Conservation (phyloP, 179 eudicot species). For the Spergularia azorica region DNA sequence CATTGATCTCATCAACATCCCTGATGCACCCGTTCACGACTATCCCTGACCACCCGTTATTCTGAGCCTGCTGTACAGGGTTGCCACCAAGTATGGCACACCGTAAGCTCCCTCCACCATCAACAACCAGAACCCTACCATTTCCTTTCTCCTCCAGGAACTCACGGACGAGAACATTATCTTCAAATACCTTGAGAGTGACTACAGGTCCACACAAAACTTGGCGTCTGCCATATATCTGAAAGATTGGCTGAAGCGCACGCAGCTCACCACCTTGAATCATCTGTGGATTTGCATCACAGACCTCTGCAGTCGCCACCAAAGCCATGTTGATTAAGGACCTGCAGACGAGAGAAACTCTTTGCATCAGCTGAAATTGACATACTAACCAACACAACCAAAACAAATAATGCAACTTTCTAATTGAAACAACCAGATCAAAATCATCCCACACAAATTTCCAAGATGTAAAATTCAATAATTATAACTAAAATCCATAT, state of each 20-base stretch:
- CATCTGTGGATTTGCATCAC: slow-evolving; percentile 40
- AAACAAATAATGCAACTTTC: no score
- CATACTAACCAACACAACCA: no score
- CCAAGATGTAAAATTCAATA: no score
- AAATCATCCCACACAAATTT: no score
- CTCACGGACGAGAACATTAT: slow-evolving; percentile 40
- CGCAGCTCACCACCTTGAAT: slow-evolving; percentile 37
- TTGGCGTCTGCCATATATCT: slow-evolving; percentile 38
- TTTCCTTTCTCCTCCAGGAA: slow-evolving; percentile 42
- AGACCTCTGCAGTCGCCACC: slow-evolving; percentile 42
- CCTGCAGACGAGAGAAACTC: slow-evolving; percentile 12
- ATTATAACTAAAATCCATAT: no score
- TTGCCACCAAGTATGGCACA: slow-evolving; percentile 43
- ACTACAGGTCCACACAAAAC: slow-evolving; percentile 42
- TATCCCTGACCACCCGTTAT: slow-evolving; percentile 43
- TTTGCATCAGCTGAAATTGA: background rate
- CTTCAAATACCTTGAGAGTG: slow-evolving; percentile 44
- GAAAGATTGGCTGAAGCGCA: slow-evolving; percentile 41
- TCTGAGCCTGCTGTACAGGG: slow-evolving; percentile 47
- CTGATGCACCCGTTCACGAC: slow-evolving; percentile 44
- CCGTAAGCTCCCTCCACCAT: slow-evolving; percentile 40
- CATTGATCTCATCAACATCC: slow-evolving; percentile 42
- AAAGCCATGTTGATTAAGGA: slow-evolving; percentile 28
- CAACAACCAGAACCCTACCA: slow-evolving; percentile 40
- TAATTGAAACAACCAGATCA: no score